Percentiles rank a stretch among this genome's conserved stretches.
Conservation (phyloP, 768 basidiomycete genomes). For the Butyriboletus loyo region DNA sequence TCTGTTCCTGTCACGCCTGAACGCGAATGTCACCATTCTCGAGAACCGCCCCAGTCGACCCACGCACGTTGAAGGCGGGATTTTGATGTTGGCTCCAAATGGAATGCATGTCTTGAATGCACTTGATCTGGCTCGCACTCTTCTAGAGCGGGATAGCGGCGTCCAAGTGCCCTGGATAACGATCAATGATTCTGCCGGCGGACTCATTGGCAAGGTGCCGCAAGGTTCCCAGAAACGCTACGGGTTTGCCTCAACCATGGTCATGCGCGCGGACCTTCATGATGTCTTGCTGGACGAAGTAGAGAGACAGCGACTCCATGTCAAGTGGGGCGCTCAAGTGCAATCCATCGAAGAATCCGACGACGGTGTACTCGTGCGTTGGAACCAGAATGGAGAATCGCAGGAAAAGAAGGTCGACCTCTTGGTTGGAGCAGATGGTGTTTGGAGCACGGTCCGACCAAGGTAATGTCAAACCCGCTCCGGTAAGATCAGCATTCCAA, state of each 20-base stretch:
- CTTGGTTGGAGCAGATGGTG: slow-evolving; percentile 30
- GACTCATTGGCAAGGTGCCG: slow-evolving; percentile 20
- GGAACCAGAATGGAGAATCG: slow-evolving; percentile 17
- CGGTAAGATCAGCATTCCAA: neutral
- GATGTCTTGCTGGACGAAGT: slow-evolving; percentile 31
- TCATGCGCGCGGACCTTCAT: slow-evolving; percentile 31
- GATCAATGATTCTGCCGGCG: slow-evolving; percentile 22
- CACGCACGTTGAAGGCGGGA: slow-evolving; percentile 20
- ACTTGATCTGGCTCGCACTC: slow-evolving; percentile 22
- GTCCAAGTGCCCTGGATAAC: slow-evolving; percentile 18
- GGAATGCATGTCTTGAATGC: slow-evolving; percentile 29
- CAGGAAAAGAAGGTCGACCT: slow-evolving; percentile 30
- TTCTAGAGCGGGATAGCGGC: slow-evolving; percentile 23
- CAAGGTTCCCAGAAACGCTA: slow-evolving; percentile 28
- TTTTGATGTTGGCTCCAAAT: slow-evolving; percentile 29
- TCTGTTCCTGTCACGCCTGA: slow-evolving; percentile 25
- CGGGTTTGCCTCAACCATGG: slow-evolving; percentile 25
- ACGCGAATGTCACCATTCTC: slow-evolving; percentile 18
- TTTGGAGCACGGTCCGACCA: slow-evolving; percentile 29
- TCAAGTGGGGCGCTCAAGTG: slow-evolving; percentile 26
- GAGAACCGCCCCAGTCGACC: slow-evolving; percentile 21
- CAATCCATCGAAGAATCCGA: slow-evolving; percentile 22
- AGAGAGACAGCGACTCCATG: slow-evolving; percentile 14
- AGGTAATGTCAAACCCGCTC: slow-evolving; percentile 10
- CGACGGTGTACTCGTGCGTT: slow-evolving; percentile 26